Base-by-base conservation (phyloP, 2,329 filamentous ascomycete genomes). In the Teratosphaeria zuluensis region DNA sequence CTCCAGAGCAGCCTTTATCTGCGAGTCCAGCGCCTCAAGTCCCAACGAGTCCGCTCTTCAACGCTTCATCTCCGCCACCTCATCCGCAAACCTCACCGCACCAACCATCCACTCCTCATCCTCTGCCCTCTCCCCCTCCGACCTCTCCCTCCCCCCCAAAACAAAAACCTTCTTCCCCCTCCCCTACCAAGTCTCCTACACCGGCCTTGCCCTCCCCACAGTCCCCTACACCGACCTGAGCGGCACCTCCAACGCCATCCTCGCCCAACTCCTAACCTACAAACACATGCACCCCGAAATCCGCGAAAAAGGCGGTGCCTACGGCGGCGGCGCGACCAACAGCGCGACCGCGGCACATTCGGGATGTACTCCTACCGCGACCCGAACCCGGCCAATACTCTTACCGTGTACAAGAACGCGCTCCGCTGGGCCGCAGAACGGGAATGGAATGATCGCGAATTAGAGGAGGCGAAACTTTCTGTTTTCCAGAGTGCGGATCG, bases 231-330 rank as follows among this genome's bases (percentile, higher is more conserved):
- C 84, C 3, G 84, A 89, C 51, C 73, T 85, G 0, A 81, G 88
- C 56, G 14, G n/a, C 48, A 90, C 94, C 1, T 83, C 91, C 0
- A 84, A 97, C 16, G 90, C 92, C 67, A 88, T 97, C 48, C 84
- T 99, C 24, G 86, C 92, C 12, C 90, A 96, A 72, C 84, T 99
- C 19, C 82, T 99, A 33, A 97, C 92, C 0, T 92, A 99, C 77
- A 96, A 96, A 74, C 89, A 96, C 70, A 80, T 99, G 31, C 94
- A 99, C 71, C 92, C 95, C 65, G 94, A 97, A 74, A 96, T 99
- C 64, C 89, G 94, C 58, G 94, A 99, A 72, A 97, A 97, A 75
- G 94, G 94, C 33, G 94, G 94, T 42, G 94, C 94, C 0, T 99
- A 99, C 66, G 94, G 94, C 52, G 94, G 90, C 24, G 91, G 92